Percentiles rank a stretch among this genome's conserved stretches.
Evolutionary conservation across 2,329 filamentous ascomycete species (phyloP).

Genomic region (Hypoxylon sp.): DNA sequence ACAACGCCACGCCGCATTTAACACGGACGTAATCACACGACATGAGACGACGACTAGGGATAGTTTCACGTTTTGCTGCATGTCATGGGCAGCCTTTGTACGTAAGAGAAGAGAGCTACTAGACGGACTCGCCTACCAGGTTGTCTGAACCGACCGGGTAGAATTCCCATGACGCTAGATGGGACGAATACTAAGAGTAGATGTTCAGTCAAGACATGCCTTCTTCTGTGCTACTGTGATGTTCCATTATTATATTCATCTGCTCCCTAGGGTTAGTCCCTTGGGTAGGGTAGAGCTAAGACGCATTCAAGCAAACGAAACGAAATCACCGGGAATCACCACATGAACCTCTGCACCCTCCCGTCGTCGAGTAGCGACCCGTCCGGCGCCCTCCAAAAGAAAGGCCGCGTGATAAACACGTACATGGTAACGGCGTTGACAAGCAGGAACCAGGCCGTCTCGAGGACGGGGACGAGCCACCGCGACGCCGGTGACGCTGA

Average conservation of each 20-base stretch:
- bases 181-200: conserved; percentile 13
- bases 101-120: neutral
- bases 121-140: neutral
- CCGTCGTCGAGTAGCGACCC: conserved; percentile 63
- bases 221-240: neutral
- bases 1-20: conserved; percentile 4
- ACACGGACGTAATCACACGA: neutral
- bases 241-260: neutral
- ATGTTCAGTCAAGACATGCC: neutral
- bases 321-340: too few relatives aligned
- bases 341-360: conserved; percentile 80
- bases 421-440: conserved; percentile 74
- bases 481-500: neutral
- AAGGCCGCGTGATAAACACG: conserved; percentile 73
- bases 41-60: neutral
- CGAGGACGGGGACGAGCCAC: conserved; percentile 52
- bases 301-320: neutral
- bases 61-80: conserved; percentile 20
- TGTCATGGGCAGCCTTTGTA: conserved; percentile 8
- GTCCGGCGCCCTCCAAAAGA: conserved; percentile 67
- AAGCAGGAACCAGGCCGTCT: conserved; percentile 73
- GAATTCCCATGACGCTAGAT: conserved; percentile 8
- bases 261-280: too few relatives aligned
- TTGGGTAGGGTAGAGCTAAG: neutral
- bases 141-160: neutral